Base-by-base conservation (phyloP, 169 alveolate genomes). In the Cryptosporidium canis region DNA sequence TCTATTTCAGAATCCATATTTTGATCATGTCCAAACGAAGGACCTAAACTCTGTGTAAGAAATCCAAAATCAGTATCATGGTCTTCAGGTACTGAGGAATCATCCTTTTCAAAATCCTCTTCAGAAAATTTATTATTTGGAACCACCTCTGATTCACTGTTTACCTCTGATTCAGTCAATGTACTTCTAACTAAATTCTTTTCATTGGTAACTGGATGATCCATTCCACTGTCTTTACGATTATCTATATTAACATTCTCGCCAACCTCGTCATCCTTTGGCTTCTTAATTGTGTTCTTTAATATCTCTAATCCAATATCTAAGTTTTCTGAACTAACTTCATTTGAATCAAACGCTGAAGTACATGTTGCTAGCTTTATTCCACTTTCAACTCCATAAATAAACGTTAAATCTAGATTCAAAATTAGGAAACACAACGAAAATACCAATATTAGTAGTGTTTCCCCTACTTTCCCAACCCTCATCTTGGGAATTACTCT, bases 1-100 rank as follows among this genome's bases (percentile, higher is more conserved):
- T 29, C 47, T 70, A 21, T 11, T 31, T 70, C 68, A 16, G 68
- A 61, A 61, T 61, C 51, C 1, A 51, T 29, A 66, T 1, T 33
- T 16, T 66, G 39, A 31, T 61, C 43, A 61, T 27, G 45, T 0
- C 61, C 53, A 48, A 70, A 70, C 21, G 55, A 3, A 3, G 84
- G 84, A 2, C 84, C 84, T 70, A 70, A 55, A 31, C 84, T 70
- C 29, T 70, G 84, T 29, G 84, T 31, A 18, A 70, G 4, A 47
- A 18, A 29, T 66, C 58, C 41, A 1, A 0, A 9, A 6, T 66
- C 39, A 39, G 2, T 0, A 24, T 0, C 4, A 2, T 18, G 14
- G 5, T 43, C 58, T 0, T 21, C 41, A 7, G 35, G n/a, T 55
- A 2, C 68, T 16, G 48, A 51, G 11, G 53, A 31, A 47, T 53